Base-by-base conservation (phyloP, 768 basidiomycete genomes). In the Kwoniella pini region DNA sequence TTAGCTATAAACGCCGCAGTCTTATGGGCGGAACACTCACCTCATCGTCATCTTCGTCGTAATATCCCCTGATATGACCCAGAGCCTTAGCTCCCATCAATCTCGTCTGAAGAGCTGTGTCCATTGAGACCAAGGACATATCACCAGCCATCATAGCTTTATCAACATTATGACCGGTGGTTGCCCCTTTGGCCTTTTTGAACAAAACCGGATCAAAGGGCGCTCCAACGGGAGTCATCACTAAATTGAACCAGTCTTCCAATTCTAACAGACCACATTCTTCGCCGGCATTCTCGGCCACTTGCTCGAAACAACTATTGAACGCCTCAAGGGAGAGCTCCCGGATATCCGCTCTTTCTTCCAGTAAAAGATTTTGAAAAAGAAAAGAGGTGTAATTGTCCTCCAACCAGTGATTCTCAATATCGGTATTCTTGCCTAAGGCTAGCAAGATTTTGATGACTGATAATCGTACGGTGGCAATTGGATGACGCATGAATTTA, bases 401-500 rank as follows among this genome's bases (percentile, higher is more conserved):
- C 36, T 84, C 80, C 64, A 95, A 84, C 96, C 96, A 98, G 54
- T 87, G 86, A 2, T 60, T 62, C 7, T 88, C 84, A 42, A 94
- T 83, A 0, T 86, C 84, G 6, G 85, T 78, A 7, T 91, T 88
- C 22, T 82, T 81, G 84, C 96, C 88, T 79, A 98, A 94, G 7
- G 88, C 88, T 56, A 86, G 83, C 10, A 98, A 81, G 0, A 93
- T 93, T 61, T 90, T 87, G 44, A 94, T 89, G 2, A 98, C 94
- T 2, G 96, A 88, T 13, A 94, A 83, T 7, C 96, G 90, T 55
- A 99, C 96, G 62, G 88, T 88, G 1, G 89, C 80, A 70, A 99
- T 98, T 0, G 95, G 94, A 77, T 99, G 96, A 17, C 96, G 90
- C 80, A 97, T 94, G 83, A 95, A 97, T 3, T 95, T 91, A 80